phyloP scores from a whole-genome alignment of 1,284 basidiomycete genomes.

The Trichosporon inkin region DNA sequence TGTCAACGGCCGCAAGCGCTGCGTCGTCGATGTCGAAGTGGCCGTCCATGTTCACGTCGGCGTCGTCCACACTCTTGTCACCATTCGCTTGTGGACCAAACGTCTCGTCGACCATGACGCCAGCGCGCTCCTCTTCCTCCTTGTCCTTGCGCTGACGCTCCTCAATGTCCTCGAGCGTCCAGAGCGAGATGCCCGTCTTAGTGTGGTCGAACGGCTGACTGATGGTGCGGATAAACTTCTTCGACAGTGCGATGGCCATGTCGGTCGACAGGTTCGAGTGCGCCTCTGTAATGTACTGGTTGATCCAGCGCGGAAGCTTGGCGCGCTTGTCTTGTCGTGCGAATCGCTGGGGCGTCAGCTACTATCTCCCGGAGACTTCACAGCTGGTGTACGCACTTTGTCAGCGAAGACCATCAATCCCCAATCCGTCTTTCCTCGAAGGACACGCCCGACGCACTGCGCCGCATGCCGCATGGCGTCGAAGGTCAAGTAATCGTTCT shows the following conservation, averaged over 20 bases:
- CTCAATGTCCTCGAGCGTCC: slow-evolving; percentile 61
- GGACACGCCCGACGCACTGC: slow-evolving; percentile 95
- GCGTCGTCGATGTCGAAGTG: slow-evolving; percentile 39
- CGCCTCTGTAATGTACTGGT: slow-evolving; percentile 97
- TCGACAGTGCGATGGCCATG: slow-evolving; percentile 93
- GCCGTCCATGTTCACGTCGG: slow-evolving; percentile 28
- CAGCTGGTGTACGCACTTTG: slow-evolving; percentile 60
- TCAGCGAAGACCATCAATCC: slow-evolving; percentile 99
- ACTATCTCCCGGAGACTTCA: neutral
- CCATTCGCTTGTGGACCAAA: slow-evolving; percentile 20
- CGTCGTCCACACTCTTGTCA: slow-evolving; percentile 15
- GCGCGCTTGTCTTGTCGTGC: slow-evolving; percentile 93
- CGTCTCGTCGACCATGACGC: slow-evolving; percentile 26
- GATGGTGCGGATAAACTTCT: slow-evolving; percentile 95
- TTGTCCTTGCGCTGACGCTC: slow-evolving; percentile 40
- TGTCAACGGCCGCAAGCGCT: slow-evolving; percentile 35
- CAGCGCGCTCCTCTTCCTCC: slow-evolving; percentile 37
- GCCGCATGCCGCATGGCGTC: slow-evolving; percentile 99
- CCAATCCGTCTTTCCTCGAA: slow-evolving; percentile 99
- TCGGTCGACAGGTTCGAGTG: slow-evolving; percentile 97
- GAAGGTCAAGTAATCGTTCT: slow-evolving; percentile 98
- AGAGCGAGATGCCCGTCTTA: slow-evolving; percentile 88
- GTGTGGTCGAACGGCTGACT: slow-evolving; percentile 95
- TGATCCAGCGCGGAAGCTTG: slow-evolving; percentile 98
- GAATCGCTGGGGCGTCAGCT: slow-evolving; percentile 66